phyloP scores from a whole-genome alignment of 129 eudicot genomes.

The Lactuca sativa region DNA sequence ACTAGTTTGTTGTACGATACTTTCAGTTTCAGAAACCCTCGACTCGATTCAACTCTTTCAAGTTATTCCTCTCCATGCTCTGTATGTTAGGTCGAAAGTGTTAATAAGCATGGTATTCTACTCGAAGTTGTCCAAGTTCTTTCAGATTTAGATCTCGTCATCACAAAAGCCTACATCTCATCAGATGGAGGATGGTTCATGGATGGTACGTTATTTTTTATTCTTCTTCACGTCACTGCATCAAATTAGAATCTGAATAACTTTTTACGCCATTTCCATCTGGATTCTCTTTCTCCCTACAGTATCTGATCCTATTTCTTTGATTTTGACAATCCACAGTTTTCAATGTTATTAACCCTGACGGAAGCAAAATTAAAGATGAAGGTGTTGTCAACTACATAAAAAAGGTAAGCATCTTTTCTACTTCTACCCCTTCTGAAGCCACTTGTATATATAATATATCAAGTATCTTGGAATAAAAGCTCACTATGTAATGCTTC shows the following conservation, averaged over 20 bases:
- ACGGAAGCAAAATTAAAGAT: conserved; percentile 74
- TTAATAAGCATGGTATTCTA: conserved; percentile 86
- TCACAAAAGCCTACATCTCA: conserved; percentile 86
- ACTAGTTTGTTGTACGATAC: neutral
- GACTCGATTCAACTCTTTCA: neutral
- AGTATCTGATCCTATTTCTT: conserved; percentile 21
- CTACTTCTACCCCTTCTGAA: too few species aligned
- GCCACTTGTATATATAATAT: too few species aligned
- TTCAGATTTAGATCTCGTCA: conserved; percentile 69
- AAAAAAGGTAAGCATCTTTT: conserved; percentile 41
- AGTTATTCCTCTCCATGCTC: neutral
- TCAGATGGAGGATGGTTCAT: conserved; percentile 99
- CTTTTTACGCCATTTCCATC: conserved; percentile 4
- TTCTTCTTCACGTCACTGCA: neutral
- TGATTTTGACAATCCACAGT: conserved; percentile 43
- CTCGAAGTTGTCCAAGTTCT: conserved; percentile 95
- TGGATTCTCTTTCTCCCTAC: neutral
- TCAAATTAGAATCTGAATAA: conserved; percentile 8
- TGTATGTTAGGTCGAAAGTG: conserved; percentile 75
- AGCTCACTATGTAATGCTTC: neutral
- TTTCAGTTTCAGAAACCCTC: neutral
- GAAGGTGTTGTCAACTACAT: conserved; percentile 51
- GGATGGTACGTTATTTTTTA: conserved; percentile 57
- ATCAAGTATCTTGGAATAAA: neutral
- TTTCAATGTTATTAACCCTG: conserved; percentile 63